Base-by-base conservation (phyloP, 106 monocot genomes). In the Gastrodia elata region DNA sequence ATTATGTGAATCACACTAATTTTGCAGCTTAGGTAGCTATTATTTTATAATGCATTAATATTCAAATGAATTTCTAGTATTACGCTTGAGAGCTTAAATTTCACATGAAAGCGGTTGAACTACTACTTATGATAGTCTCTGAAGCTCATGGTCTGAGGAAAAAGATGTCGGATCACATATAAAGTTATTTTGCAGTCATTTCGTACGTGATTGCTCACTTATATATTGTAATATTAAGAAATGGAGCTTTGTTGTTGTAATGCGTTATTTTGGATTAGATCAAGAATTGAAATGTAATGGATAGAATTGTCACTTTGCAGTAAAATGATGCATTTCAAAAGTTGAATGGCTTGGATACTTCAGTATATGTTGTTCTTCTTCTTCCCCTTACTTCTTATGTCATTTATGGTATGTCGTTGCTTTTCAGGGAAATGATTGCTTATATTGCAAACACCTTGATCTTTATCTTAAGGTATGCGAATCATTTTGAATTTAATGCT, bases 361-460 rank as follows among this genome's bases (percentile, higher is more conserved):
- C 5, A 8, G 25, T 7, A 38, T 16, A 11, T 1, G 3, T 15
- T 46, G 32, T 20, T 1, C 16, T 72, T 72, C 2, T 72, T 64
- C 26, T 57, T 57, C n/a, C n/a, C n/a, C 58, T 22, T 2, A 57
- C 3, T 15, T 38, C 26, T 38, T 57, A 0, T n/a, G n/a, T n/a
- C n/a, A n/a, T n/a, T n/a, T n/a, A n/a, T n/a, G 24, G 16, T 58
- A 10, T 24, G 18, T 22, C 61, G 38, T 64, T 75, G 26, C 43
- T 75, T 82, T 83, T 71, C 81, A 94, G 94, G 94, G 94, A 94
- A 86, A 91, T 94, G 94, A 81, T 94, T 30, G 79, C 94, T 24
- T 94, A 94, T 65, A 94, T 94, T 48, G 94, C 94, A 7, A 94
- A 94, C 72, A 94, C 94, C 35, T 44, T 94, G 39, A 89, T 94